Percentiles rank a stretch among this genome's conserved stretches.
phyloP scores from a whole-genome alignment of 352 stramenopile genomes.

The Stephanocyclus meneghinianus region DNA sequence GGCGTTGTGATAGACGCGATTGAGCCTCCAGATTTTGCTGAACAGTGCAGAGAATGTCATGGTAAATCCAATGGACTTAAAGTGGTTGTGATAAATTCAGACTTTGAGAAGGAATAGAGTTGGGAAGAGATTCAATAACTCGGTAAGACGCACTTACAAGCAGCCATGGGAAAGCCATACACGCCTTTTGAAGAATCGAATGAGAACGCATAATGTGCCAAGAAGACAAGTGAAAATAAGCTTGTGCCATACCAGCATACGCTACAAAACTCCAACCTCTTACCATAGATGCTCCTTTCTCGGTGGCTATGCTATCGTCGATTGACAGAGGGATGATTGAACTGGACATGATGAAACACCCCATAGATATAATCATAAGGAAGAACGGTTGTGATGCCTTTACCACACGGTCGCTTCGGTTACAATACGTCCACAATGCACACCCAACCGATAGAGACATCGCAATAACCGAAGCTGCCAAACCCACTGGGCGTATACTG shows the following conservation, averaged over 20 bases:
- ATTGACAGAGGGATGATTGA: constrained; percentile 48
- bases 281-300: constrained; percentile 13
- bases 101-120: not conserved
- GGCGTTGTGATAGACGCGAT: constrained; percentile 27
- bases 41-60: constrained; percentile 48
- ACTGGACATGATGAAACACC: constrained; percentile 40
- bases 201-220: not conserved
- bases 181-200: constrained; percentile 10
- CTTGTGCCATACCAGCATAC: no score
- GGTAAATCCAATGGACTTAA: constrained; percentile 41
- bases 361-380: constrained; percentile 41
- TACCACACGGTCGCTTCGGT: constrained; percentile 37
- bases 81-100: not conserved
- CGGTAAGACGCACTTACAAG: not conserved
- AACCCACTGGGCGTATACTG: constrained; percentile 47
- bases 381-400: constrained; percentile 53
- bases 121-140: not conserved
- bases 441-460: constrained; percentile 3
- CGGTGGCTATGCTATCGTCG: constrained; percentile 34
- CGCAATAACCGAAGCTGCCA: constrained; percentile 37
- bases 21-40: constrained; percentile 52
- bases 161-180: constrained; percentile 54
- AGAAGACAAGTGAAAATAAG: no score
- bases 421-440: constrained; percentile 25
- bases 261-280: not conserved